Conservation (phyloP, 352 stramenopile species). For the Pythium plurisporium region DNA sequence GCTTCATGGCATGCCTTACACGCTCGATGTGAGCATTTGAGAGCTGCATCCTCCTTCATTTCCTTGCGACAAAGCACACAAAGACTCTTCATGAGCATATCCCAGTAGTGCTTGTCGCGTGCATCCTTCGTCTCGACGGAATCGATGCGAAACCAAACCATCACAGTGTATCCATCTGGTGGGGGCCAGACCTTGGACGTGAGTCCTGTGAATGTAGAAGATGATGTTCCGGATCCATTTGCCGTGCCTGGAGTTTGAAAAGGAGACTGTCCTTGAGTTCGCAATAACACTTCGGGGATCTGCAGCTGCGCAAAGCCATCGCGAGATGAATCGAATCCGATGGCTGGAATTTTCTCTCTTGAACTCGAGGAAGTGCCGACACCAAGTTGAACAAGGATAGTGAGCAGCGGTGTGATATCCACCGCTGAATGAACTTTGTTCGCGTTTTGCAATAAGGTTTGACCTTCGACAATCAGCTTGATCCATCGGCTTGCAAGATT, state of each 20-base stretch:
- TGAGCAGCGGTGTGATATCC: constrained; percentile 7
- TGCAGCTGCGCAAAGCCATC: constrained; percentile 68
- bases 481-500: constrained; percentile 18
- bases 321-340: constrained; percentile 45
- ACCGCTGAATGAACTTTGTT: too few relatives aligned
- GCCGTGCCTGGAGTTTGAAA: constrained; percentile 1
- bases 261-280: constrained; percentile 11
- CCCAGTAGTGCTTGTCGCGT: constrained; percentile 57
- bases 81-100: constrained; percentile 47
- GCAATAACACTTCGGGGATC: constrained; percentile 50
- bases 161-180: constrained; percentile 55
- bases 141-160: constrained; percentile 66
- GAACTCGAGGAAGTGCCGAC: not conserved
- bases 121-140: constrained; percentile 50
- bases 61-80: constrained; percentile 49
- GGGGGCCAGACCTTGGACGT: constrained; percentile 54
- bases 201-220: constrained; percentile 32
- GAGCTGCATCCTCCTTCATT: constrained; percentile 40
- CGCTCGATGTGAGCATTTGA: constrained; percentile 71
- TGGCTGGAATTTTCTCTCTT: constrained; percentile 9
- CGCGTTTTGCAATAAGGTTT: too few relatives aligned
- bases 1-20: constrained; percentile 57
- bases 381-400: constrained; percentile 8
- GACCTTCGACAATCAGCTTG: constrained; percentile 18
- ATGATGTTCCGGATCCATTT: constrained; percentile 14